Percentiles rank a stretch among this genome's conserved stretches.
Conservation (phyloP, 2,329 filamentous ascomycete species). For the Cladophialophora exuberans region DNA sequence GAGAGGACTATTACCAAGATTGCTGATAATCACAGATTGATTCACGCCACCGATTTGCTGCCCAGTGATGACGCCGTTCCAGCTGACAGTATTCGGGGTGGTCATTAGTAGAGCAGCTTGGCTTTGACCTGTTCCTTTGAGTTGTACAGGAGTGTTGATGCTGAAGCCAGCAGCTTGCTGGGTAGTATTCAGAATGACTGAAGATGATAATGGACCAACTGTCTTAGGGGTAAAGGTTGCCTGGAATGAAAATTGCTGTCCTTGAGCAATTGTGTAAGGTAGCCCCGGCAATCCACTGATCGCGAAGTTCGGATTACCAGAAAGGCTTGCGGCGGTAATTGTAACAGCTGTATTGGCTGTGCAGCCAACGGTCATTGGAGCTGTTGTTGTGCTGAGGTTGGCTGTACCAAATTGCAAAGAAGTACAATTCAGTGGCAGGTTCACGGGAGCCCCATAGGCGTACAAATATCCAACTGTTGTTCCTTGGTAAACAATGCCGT, state of each 20-base stretch:
- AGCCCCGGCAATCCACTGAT: conserved; percentile 45
- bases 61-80: conserved; percentile 46
- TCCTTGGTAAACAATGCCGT: conserved; percentile 33
- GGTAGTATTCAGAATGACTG: conserved; percentile 44
- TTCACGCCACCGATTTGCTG: conserved; percentile 37
- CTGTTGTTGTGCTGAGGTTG: conserved; percentile 41
- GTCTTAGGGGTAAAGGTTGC: conserved; percentile 44
- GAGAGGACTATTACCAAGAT: conserved; percentile 43
- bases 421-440: conserved; percentile 46
- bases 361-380: conserved; percentile 31
- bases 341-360: conserved; percentile 38
- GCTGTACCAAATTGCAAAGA: conserved; percentile 47
- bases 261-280: conserved; percentile 37
- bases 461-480: conserved; percentile 33
- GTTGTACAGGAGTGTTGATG: conserved; percentile 41
- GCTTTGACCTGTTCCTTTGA: conserved; percentile 45
- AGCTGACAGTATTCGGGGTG: conserved; percentile 43
- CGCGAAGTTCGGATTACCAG: conserved; percentile 41
- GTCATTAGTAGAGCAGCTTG: conserved; percentile 42
- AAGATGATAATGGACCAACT: conserved; percentile 41
- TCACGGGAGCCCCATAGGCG: conserved; percentile 45
- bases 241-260: conserved; percentile 45
- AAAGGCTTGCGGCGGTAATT: conserved; percentile 30
- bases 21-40: conserved; percentile 41
- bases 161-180: conserved; percentile 44